Base-by-base conservation (phyloP, 441 rosid species). In the Erodium trifolium region DNA sequence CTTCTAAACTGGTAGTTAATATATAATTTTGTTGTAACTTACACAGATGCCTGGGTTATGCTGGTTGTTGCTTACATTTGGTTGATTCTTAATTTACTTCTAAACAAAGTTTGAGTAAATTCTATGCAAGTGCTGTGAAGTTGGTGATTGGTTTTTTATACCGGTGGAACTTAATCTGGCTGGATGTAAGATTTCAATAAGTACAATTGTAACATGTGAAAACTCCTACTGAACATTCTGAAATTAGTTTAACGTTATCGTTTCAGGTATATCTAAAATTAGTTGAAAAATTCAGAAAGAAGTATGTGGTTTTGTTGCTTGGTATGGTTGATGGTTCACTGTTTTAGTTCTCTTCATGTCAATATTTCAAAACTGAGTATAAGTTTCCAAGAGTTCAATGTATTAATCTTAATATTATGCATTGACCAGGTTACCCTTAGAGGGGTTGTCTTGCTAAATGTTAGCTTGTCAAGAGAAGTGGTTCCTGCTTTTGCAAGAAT, bases 401-500 rank as follows among this genome's bases (percentile, higher is more conserved):
- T 59, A 59, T 59, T 59, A 59, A 59, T 59, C 9, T 8, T 47
- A 18, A 47, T 19, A 19, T 8, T 59, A 19, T 59, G 8, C 43
- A 37, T 37, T 37, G 43, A 3, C 27, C 79, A 93, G 97, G 78
- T 90, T 60, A 29, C 74, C 59, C 75, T 93, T 68, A 78, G 83
- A 78, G 96, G 93, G 65, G 74, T 93, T 72, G 83, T 89, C 68
- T 81, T 93, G 83, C 79, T 93, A 45, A 91, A 83, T 73, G 96
- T 84, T 73, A 89, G 95, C 71, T 83, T 93, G 76, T 83, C 97
- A 64, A 89, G 99, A 82, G 96, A 91, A 79, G 96, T 91, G 71
- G 96, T 91, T 79, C 95, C 99, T 67, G 87, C 85, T 69, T 89
- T 93, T 80, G 96, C 97, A 60, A 86, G 96, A 80, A 89, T 91